phyloP scores from a whole-genome alignment of 495 filamentous ascomycete species.

The Trichoderma gamsii region DNA sequence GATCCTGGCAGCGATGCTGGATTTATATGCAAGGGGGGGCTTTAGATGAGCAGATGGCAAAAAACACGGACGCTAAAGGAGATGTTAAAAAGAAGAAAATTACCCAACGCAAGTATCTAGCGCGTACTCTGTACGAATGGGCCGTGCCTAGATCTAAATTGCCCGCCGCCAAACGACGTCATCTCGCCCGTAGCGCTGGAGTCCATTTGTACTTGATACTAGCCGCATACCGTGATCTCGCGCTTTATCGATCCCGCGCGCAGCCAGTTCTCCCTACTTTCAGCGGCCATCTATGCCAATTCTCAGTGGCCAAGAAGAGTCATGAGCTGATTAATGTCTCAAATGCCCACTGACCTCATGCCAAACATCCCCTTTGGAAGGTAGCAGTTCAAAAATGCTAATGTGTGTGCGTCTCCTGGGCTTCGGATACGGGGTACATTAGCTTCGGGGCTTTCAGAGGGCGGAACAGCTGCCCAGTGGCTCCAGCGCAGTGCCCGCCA shows the following conservation, averaged over 20 bases:
- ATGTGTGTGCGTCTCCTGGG: neutral
- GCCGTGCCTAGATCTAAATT: neutral
- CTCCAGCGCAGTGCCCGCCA: neutral
- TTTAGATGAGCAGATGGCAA: neutral
- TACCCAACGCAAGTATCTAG: neutral
- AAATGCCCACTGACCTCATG: too few relatives aligned
- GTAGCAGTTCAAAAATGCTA: too few relatives aligned
- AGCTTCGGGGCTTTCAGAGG: conserved; percentile 4
- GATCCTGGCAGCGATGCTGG: too few relatives aligned
- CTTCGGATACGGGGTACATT: conserved; percentile 4
- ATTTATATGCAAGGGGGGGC: neutral
- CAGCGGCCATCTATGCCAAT: too few relatives aligned
- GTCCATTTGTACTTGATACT: neutral
- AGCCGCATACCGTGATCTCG: neutral
- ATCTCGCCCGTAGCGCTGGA: neutral
- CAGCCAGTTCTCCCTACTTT: too few relatives aligned
- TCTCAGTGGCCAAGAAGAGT: too few relatives aligned
- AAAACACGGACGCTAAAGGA: neutral
- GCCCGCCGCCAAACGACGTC: neutral
- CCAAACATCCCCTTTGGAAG: too few relatives aligned
- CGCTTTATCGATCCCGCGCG: too few relatives aligned
- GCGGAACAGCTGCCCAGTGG: neutral
- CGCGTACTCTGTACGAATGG: neutral
- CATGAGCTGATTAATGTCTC: too few relatives aligned
- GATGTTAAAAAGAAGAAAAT: neutral